These are phyloP conservation scores for Nothophaeocryptopus gaeumannii DNA, from an alignment of 2,329 filamentous ascomycete species.

Conservation along the genomic window DNA sequence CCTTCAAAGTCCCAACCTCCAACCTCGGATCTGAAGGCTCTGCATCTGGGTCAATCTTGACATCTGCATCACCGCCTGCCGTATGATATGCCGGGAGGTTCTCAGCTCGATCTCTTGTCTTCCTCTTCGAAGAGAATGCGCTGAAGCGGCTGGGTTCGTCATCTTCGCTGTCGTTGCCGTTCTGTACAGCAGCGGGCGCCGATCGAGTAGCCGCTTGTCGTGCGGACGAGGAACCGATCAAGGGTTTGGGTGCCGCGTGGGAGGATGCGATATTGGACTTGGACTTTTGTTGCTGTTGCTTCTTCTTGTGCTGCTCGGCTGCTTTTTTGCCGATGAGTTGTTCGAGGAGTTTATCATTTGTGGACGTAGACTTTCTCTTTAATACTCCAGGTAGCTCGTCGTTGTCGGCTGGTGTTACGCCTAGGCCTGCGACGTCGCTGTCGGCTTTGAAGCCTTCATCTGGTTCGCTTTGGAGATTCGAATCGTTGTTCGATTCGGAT, in stretches of 20 bases:
- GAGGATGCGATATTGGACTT: conserved; percentile 14
- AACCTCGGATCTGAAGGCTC: conserved; percentile 15
- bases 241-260: conserved; percentile 8
- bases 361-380: conserved; percentile 35
- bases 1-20: conserved; percentile 12
- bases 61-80: conserved; percentile 3
- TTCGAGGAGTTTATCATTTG: conserved; percentile 43
- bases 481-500: conserved; percentile 18
- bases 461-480: background rate
- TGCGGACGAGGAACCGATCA: background rate
- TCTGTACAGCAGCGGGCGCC: conserved; percentile 14
- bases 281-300: conserved; percentile 16
- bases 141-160: conserved; percentile 29
- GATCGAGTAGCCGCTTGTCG: conserved; percentile 14
- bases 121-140: conserved; percentile 22
- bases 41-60: conserved; percentile 10
- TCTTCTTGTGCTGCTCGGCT: conserved; percentile 32
- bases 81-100: conserved; percentile 15
- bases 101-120: conserved; percentile 7
- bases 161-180: conserved; percentile 36
- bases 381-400: conserved; percentile 35
- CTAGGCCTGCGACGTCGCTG: conserved; percentile 10
- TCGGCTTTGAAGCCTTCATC: no score
- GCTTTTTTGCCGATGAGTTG: conserved; percentile 44
- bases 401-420: conserved; percentile 11